Evolutionary conservation across 495 filamentous ascomycete species (phyloP), one percentile per base, ranked within the genome.

Genomic region (Hamigera avellanea): DNA sequence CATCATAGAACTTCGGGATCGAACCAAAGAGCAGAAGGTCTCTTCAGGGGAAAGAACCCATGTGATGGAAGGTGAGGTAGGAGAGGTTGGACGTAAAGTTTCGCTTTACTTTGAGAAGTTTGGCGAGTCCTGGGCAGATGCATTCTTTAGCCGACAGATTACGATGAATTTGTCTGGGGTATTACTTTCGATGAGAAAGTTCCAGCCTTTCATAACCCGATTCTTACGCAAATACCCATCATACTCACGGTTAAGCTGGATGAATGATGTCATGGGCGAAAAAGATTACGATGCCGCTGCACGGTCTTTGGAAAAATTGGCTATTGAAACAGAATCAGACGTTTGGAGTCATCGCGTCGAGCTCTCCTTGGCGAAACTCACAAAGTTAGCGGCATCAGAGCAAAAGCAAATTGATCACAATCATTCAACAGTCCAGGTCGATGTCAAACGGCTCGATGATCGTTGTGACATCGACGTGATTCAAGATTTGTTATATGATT

Each of bases 271-370:
- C 8, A 56, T 68, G 27, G 54, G 66, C 14, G 73, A 80, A 49
- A 64, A 73, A 37, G 66, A 85, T 35, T 83, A 78, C 40, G 57
- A 61, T 21, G 61, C 63, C 38, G 83, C 85, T 6, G 72, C 70
- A 6, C 55, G 72, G 26, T 72, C 65, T 0, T 67, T 93, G n/a
- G 46, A 73, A 8, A 44, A 65, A 10, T 53, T 76, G 1, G 81
- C 77, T 7, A 52, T 67, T 19, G 56, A 59, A 15, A 65, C 68
- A 19, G 80, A 87, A 47, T 67, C 70, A 34, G 72, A 80, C 32
- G 48, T 82, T 12, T 87, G 82, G 82, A 78, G 65, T 56, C 80
- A 83, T 52, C 85, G 86, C 57, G 75, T 86, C 25, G 76, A 87
- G 50, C 57, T 87, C 13, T 82, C 78, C 36, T 66, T 89, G 14